Base-by-base conservation (phyloP, 2,329 filamentous ascomycete species). In the Plenodomus tracheiphilus region DNA sequence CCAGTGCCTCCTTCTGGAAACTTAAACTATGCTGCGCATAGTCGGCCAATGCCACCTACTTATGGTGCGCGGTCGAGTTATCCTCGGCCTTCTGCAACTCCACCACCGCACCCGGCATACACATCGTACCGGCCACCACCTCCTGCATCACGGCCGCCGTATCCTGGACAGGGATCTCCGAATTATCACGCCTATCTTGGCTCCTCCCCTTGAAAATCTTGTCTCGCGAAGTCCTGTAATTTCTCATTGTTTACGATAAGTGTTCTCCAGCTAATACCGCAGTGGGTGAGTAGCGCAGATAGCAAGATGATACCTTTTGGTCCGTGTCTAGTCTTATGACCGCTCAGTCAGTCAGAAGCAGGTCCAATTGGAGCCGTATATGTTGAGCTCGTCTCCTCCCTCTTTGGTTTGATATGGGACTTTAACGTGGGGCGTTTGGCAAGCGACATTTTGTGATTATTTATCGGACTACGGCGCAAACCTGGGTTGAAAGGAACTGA, bases 111-210 rank as follows among this genome's bases (percentile, higher is more conserved):
- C 25, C 43, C 43, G 17, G 19, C 46, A 25, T 60, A 60, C 32
- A 51, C 50, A 39, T 44, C 56, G 5, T 65, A 64, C 42, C 53
- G 59, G n/a, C 56, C 54, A n/a, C 53, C 58, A 25, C 62, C 62
- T 32, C 56, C 61, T 18, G 51, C 49, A n/a, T 43, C 61, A 20
- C 58, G 60, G n/a, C 42, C 58, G 41, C 42, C 46, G 17, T 62
- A 58, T 45, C 53, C 61, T 17, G 59, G 60, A 46, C 60, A 63
- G 39, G 66, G 64, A 49, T 61, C 62, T 18, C 56, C 62, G 25
- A 43, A 59, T 18, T 62, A 65, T 43, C 60, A 65, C 22, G 46
- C 60, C 18, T 67, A 64, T 43, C 57, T 68, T 28, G 61, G 56
- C 41, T 63, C 59, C 28, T 64, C 66, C 35, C 64, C 64, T 46